These are phyloP conservation scores for Suillus bovinus DNA, from an alignment of 768 basidiomycete species.

Conservation along the genomic window DNA sequence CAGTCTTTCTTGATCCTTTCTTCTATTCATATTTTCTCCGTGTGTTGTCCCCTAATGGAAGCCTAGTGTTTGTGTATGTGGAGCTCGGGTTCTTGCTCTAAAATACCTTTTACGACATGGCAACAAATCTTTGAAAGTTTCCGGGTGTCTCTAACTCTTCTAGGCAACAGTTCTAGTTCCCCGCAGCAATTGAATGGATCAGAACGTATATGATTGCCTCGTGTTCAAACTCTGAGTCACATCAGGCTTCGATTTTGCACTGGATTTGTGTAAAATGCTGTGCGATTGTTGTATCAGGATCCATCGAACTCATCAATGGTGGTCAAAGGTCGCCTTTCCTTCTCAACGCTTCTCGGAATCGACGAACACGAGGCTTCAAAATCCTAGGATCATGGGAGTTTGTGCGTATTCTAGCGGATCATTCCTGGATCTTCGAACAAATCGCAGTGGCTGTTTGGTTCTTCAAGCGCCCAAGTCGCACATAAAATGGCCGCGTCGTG, in stretches of 20 bases:
- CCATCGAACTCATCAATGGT: background rate
- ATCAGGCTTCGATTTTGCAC: background rate
- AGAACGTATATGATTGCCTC: background rate
- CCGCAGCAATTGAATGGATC: background rate
- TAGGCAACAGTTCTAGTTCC: background rate
- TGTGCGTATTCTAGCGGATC: background rate
- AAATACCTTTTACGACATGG: background rate
- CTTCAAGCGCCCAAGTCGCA: background rate
- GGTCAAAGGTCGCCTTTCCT: background rate
- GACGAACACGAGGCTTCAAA: background rate
- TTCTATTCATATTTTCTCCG: too few species aligned
- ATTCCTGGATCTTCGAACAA: background rate
- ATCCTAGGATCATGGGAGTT: background rate
- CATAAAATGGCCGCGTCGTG: background rate
- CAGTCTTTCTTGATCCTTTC: too few species aligned
- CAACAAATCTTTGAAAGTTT: background rate
- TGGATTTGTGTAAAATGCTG: background rate
- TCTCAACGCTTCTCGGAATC: background rate
- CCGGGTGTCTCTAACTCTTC: background rate
- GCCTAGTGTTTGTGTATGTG: too few species aligned
- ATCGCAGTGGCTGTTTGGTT: background rate
- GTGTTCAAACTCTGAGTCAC: background rate
- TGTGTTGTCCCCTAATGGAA: too few species aligned
- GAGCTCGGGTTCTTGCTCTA: too few species aligned
- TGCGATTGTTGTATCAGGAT: background rate